A percentile compares a stretch with the other conserved stretches of the same genome.
Conservation (phyloP, 2,329 filamentous ascomycete genomes). For the Lecanicillium sp. region DNA sequence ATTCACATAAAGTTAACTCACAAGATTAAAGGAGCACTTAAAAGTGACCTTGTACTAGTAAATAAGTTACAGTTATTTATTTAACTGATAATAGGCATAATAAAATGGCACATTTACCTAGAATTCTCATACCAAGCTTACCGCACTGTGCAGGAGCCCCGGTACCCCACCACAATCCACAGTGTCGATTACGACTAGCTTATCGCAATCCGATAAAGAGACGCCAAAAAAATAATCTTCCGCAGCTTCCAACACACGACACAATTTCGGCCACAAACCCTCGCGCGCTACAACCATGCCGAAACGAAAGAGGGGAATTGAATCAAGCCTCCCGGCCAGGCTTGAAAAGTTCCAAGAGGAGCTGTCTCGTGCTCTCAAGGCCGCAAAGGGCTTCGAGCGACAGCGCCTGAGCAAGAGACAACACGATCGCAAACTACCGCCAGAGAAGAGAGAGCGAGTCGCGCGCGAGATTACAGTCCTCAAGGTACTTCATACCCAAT, state of each 20-base stretch:
- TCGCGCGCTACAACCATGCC: slow-evolving; percentile 27
- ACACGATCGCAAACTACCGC: slow-evolving; percentile 34
- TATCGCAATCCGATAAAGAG: neutral
- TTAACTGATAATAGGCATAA: no score
- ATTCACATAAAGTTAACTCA: no score
- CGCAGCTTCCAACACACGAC: neutral
- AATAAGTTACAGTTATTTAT: no score
- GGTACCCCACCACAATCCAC: no score
- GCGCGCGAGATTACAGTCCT: slow-evolving; percentile 51
- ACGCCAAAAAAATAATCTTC: neutral
- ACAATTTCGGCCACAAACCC: neutral
- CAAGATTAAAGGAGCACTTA: no score
- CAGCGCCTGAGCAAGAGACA: slow-evolving; percentile 62
- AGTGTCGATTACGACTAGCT: no score
- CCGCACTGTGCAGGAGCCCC: no score
- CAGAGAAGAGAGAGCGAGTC: slow-evolving; percentile 48
- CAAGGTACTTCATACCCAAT: slow-evolving; percentile 30
- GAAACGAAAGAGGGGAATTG: slow-evolving; percentile 47
- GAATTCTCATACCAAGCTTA: no score
- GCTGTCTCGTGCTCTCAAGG: slow-evolving; percentile 60
- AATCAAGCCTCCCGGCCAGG: slow-evolving; percentile 37
- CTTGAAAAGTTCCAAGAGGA: slow-evolving; percentile 50
- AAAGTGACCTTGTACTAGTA: no score
- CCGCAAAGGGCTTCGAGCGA: slow-evolving; percentile 67
- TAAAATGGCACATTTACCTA: no score